Percentiles rank a stretch among this genome's conserved stretches.
phyloP scores from a whole-genome alignment of 73 alveolate genomes.

The Durusdinium trenchii region DNA sequence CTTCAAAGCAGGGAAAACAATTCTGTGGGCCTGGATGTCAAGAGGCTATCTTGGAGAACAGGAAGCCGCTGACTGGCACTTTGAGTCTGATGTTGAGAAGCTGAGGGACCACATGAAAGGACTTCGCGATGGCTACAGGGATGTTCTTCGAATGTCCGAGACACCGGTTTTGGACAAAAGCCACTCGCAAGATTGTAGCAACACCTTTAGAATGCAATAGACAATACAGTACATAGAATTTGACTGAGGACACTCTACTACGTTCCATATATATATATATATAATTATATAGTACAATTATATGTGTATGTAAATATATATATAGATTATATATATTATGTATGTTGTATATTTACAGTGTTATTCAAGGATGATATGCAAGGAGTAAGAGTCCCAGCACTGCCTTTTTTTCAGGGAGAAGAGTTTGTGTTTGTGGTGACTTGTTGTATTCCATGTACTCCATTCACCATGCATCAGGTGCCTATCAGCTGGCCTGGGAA shows the following conservation, averaged over 20 bases:
- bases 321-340: neutral
- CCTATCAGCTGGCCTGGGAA: constrained; percentile 25
- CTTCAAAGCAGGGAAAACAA: neutral
- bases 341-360: neutral
- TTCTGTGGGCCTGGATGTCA: neutral
- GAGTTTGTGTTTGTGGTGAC: too few species aligned
- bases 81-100: neutral
- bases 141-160: neutral
- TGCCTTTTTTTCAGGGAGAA: neutral
- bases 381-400: neutral
- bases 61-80: constrained; percentile 10
- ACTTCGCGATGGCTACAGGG: neutral
- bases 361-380: neutral
- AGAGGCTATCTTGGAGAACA: neutral
- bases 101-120: neutral
- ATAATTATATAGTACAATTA: too few species aligned
- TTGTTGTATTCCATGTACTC: neutral
- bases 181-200: neutral
- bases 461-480: neutral
- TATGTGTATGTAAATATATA: neutral
- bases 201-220: neutral
- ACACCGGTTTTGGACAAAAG: neutral
- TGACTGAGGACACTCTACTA: neutral
- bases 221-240: neutral
- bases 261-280: neutral